Conservation (phyloP, 108 stramenopile species). For the Cylindrotheca fusiformis region DNA sequence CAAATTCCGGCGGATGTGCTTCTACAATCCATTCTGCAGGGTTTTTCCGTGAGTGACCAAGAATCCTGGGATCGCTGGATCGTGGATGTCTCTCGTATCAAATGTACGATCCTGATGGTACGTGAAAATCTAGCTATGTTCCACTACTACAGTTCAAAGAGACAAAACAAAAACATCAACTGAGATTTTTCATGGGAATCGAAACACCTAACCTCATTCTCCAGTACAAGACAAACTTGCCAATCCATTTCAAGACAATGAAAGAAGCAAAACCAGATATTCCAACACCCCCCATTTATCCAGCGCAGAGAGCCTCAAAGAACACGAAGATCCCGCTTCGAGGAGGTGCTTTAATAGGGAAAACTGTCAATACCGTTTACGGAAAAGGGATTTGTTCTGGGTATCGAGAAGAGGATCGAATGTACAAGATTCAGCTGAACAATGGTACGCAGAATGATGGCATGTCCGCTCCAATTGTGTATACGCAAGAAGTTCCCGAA, state of each 20-base stretch:
- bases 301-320: not conserved
- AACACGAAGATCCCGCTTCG: not conserved
- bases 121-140: no score
- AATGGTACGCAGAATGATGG: not conserved
- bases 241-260: not conserved
- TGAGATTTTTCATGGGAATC: no score
- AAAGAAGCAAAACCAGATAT: not conserved
- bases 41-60: no score
- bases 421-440: constrained; percentile 26
- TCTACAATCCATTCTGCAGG: no score
- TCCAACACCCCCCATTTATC: not conserved
- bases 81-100: no score
- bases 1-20: no score
- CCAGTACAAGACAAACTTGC: not conserved
- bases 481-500: constrained; percentile 9
- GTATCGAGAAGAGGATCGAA: constrained; percentile 27
- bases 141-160: no score
- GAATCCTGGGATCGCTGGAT: no score
- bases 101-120: no score
- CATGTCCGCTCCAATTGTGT: not conserved
- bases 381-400: constrained; percentile 26
- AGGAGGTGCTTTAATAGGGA: constrained; percentile 22
- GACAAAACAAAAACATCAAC: no score
- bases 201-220: no score
- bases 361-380: constrained; percentile 29